phyloP scores from a whole-genome alignment of 768 basidiomycete species.

The Serendipita indica region DNA sequence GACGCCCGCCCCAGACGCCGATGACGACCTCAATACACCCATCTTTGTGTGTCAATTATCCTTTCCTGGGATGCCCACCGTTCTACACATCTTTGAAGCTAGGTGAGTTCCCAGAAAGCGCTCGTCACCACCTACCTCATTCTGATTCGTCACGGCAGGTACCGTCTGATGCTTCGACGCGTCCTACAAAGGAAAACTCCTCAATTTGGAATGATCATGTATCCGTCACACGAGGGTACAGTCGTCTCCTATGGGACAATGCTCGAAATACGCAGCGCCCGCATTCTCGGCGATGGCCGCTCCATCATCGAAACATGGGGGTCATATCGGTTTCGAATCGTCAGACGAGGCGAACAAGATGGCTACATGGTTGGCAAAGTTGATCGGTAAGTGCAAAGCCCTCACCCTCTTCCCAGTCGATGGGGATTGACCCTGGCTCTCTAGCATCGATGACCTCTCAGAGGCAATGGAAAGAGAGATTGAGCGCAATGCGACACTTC shows the following conservation, averaged over 20 bases:
- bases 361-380: conserved; percentile 81
- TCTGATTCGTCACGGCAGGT: conserved; percentile 29
- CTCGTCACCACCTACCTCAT: not conserved
- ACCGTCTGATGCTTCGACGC: conserved; percentile 93
- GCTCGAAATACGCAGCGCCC: conserved; percentile 73
- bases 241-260: conserved; percentile 64
- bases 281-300: conserved; percentile 78
- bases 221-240: conserved; percentile 30
- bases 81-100: conserved; percentile 89
- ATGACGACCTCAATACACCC: conserved; percentile 70
- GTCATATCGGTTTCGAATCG: conserved; percentile 62
- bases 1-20: conserved; percentile 32
- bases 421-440: conserved; percentile 2
- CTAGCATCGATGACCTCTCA: conserved; percentile 28
- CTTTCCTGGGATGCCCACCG: conserved; percentile 82
- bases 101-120: conserved; percentile 27
- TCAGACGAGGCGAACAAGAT: conserved; percentile 72
- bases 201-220: conserved; percentile 90
- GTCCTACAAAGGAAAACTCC: conserved; percentile 64
- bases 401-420: conserved; percentile 9
- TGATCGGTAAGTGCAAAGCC: conserved; percentile 31
- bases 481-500: conserved; percentile 20
- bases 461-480: conserved; percentile 27
- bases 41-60: conserved; percentile 82
- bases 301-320: conserved; percentile 72